Percentiles rank a stretch among this genome's conserved stretches.
These are phyloP conservation scores for Cardiospermum halicacabum DNA, from an alignment of 345 rosid species.

Conservation along the genomic window DNA sequence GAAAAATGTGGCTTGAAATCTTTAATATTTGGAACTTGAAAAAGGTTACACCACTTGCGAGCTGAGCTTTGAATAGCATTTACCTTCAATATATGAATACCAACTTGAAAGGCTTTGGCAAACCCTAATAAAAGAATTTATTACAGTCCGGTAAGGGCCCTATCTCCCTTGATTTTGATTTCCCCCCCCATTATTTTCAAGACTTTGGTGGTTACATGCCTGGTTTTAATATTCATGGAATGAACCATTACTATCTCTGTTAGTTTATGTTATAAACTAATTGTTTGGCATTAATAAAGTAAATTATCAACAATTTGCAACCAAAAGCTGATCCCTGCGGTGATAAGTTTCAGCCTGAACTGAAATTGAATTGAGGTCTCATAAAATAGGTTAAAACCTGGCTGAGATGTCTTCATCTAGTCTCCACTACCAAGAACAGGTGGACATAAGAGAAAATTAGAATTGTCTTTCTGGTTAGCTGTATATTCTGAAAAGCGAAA, in stretches of 20 bases:
- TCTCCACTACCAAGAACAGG: background rate
- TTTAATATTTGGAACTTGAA: background rate
- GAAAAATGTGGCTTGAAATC: background rate
- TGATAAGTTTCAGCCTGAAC: background rate
- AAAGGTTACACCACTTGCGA: background rate
- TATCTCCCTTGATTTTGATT: background rate
- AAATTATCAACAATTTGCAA: background rate
- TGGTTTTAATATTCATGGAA: background rate
- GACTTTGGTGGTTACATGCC: background rate
- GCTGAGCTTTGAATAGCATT: background rate
- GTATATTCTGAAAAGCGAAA: too few relatives aligned
- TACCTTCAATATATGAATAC: background rate
- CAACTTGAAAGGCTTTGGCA: too few relatives aligned
- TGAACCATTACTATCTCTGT: background rate
- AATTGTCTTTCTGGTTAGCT: slow-evolving; percentile 1
- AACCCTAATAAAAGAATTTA: too few relatives aligned
- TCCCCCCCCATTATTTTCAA: background rate
- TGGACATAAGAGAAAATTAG: background rate
- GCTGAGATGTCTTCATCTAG: background rate
- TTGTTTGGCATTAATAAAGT: too few relatives aligned
- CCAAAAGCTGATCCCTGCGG: background rate
- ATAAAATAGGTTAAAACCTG: background rate
- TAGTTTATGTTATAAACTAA: background rate
- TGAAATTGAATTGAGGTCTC: background rate
- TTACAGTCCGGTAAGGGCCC: too few relatives aligned